These are phyloP conservation scores for Lachancea cidri DNA, from an alignment of 805 yeast genomes.

Conservation along the genomic window DNA sequence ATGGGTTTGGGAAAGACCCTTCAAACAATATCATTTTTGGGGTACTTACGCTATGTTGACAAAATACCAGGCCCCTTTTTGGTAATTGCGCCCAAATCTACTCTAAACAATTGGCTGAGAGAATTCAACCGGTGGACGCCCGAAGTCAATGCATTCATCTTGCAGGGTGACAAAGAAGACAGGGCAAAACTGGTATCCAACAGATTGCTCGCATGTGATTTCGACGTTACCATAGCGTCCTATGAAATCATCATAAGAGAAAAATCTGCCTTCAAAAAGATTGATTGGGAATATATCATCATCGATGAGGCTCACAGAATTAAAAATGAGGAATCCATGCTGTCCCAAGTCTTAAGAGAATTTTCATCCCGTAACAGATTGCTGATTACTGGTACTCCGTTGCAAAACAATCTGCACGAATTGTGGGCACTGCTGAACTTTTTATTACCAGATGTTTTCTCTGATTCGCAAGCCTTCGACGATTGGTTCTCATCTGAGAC, in stretches of 20 bases:
- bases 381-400: constrained; percentile 76
- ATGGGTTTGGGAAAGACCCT: constrained; percentile 83
- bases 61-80: constrained; percentile 65
- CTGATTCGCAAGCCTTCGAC: constrained; percentile 68
- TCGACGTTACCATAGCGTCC: constrained; percentile 67
- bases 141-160: constrained; percentile 60
- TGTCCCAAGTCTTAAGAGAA: constrained; percentile 69
- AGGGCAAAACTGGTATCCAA: constrained; percentile 50
- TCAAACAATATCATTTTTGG: constrained; percentile 72
- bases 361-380: constrained; percentile 66
- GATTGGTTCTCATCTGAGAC: constrained; percentile 57
- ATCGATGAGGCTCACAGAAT: constrained; percentile 81
- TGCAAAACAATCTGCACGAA: constrained; percentile 75
- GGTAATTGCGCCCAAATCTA: constrained; percentile 74
- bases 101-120: constrained; percentile 75
- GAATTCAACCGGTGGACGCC: constrained; percentile 80
- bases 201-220: constrained; percentile 40
- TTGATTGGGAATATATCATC: constrained; percentile 70
- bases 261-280: constrained; percentile 58
- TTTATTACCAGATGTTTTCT: constrained; percentile 71
- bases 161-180: constrained; percentile 71
- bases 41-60: constrained; percentile 60
- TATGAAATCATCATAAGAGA: constrained; percentile 76
- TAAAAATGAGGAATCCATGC: constrained; percentile 67
- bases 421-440: constrained; percentile 78